A percentile compares a stretch with the other conserved stretches of the same genome.
phyloP scores from a whole-genome alignment of 176 grass and related monocot genomes.

The Oryza officinalis region DNA sequence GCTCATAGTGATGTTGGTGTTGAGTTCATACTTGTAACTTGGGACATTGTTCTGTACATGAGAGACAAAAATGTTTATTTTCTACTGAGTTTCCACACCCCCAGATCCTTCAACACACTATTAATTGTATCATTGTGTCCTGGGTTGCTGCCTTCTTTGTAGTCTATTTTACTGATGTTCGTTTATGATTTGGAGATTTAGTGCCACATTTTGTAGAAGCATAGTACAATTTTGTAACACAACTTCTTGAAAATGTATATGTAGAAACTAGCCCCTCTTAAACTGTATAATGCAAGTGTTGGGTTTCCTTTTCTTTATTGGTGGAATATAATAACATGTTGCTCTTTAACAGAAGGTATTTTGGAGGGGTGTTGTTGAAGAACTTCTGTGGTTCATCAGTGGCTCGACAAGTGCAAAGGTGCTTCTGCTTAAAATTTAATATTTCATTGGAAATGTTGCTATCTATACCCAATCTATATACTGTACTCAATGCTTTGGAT shows the following conservation, averaged over 20 bases:
- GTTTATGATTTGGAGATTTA: background rate
- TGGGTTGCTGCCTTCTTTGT: background rate
- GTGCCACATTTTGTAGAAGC: background rate
- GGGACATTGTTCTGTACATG: background rate
- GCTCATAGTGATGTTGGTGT: background rate
- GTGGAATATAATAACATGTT: constrained; percentile 12
- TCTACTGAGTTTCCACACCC: background rate
- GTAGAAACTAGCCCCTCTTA: background rate
- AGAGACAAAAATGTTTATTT: background rate
- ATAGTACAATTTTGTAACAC: background rate
- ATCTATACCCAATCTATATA: background rate
- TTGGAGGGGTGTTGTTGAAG: constrained; percentile 86
- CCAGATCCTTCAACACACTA: background rate
- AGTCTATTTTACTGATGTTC: background rate
- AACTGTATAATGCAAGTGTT: background rate
- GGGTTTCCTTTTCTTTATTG: background rate
- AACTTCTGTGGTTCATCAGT: constrained; percentile 93
- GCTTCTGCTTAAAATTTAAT: constrained; percentile 1
- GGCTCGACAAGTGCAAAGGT: constrained; percentile 89
- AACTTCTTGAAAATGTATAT: background rate
- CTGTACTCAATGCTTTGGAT: background rate
- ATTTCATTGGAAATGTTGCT: background rate
- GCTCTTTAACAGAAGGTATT: constrained; percentile 68
- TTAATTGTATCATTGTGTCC: background rate
- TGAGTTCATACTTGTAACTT: background rate